These are phyloP conservation scores for Macrotyloma uniflorum DNA, from an alignment of 306 rosid genomes.

Conservation along the genomic window DNA sequence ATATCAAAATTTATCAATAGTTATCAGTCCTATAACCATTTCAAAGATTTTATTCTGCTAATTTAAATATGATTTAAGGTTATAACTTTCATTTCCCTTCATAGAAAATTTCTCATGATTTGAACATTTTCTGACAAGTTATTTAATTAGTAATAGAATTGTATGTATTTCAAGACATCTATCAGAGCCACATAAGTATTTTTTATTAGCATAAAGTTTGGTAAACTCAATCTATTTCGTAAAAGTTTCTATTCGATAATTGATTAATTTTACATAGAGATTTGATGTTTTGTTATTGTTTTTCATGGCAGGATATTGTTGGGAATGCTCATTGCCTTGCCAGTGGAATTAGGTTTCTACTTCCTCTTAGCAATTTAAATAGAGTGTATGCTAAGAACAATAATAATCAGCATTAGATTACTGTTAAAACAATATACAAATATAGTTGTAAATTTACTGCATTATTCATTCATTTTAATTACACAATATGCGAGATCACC, in stretches of 20 bases:
- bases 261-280: too few relatives aligned
- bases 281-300: constrained; percentile 36
- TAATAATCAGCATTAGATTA: neutral
- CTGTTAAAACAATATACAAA: neutral
- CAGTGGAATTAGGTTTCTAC: constrained; percentile 80
- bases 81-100: neutral
- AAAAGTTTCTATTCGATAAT: too few relatives aligned
- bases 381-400: neutral
- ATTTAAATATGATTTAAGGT: neutral
- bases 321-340: constrained; percentile 89
- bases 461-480: neutral
- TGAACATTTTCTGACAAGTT: neutral
- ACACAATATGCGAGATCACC: neutral
- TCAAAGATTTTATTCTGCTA: too few relatives aligned
- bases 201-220: neutral
- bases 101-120: too few relatives aligned
- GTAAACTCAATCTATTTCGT: too few relatives aligned
- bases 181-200: too few relatives aligned
- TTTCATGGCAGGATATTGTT: constrained; percentile 64
- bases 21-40: too few relatives aligned
- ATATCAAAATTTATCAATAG: too few relatives aligned
- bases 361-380: constrained; percentile 68
- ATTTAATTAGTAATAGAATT: too few relatives aligned
- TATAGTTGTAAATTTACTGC: constrained; percentile 4
- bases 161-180: too few relatives aligned